Evolutionary conservation across 2,329 filamentous ascomycete genomes (phyloP).

Genomic region (Polytolypa hystricis): DNA sequence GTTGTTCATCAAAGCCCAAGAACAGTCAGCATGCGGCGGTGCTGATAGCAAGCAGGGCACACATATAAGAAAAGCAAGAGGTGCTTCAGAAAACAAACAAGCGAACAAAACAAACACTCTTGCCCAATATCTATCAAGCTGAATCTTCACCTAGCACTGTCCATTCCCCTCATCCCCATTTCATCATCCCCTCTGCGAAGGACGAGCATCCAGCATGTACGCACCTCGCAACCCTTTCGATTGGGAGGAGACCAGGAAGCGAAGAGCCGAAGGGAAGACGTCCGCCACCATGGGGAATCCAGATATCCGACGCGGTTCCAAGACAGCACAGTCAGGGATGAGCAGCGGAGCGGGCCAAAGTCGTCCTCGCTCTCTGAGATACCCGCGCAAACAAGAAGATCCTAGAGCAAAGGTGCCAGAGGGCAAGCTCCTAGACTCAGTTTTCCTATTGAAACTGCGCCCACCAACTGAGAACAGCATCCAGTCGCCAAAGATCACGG

Average conservation of each 20-base stretch:
- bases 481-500: slow-evolving; percentile 22
- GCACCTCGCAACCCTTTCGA: slow-evolving; percentile 1
- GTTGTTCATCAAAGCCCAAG: too few species aligned
- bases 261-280: slow-evolving; percentile 3
- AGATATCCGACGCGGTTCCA: not conserved
- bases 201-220: not conserved
- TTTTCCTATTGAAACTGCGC: too few species aligned
- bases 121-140: too few species aligned
- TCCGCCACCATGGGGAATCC: not conserved
- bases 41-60: too few species aligned
- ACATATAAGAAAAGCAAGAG: too few species aligned
- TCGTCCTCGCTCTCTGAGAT: not conserved
- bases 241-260: slow-evolving; percentile 3
- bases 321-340: not conserved
- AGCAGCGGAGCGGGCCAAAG: not conserved
- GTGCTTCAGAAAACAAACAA: too few species aligned
- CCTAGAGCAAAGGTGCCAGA: not conserved
- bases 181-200: too few species aligned
- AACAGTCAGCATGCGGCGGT: too few species aligned
- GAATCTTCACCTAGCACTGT: too few species aligned
- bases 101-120: too few species aligned
- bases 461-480: not conserved
- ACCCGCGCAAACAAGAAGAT: not conserved
- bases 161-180: too few species aligned
- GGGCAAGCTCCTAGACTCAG: not conserved